These are phyloP conservation scores for Hericium alpestre DNA, from an alignment of 768 basidiomycete genomes.

Conservation along the genomic window DNA sequence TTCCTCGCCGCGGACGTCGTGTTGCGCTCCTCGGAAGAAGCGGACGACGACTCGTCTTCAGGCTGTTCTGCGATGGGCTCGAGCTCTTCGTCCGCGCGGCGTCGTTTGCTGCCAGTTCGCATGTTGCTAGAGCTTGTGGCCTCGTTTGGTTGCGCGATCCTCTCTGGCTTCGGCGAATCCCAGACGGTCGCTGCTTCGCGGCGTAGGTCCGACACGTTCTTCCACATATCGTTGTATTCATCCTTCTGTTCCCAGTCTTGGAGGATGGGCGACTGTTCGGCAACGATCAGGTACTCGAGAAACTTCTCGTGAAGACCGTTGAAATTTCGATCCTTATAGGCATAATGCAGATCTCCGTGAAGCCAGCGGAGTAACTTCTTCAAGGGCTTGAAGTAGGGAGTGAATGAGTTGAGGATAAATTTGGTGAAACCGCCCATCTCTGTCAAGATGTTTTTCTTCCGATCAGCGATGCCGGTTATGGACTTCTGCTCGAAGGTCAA, in stretches of 20 bases:
- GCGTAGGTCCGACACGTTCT: too few species aligned
- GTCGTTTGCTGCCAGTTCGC: too few species aligned
- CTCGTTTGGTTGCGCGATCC: too few species aligned
- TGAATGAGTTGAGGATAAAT: background rate
- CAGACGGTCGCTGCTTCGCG: too few species aligned
- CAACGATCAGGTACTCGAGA: background rate
- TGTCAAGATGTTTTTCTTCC: background rate
- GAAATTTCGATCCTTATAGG: background rate
- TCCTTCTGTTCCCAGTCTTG: background rate
- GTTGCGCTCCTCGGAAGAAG: too few species aligned
- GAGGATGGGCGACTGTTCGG: background rate
- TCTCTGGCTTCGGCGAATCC: too few species aligned
- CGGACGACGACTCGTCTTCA: too few species aligned
- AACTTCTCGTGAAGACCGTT: background rate
- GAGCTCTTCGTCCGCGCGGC: too few species aligned
- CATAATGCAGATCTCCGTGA: background rate
- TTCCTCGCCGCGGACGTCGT: too few species aligned
- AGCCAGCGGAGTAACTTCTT: background rate
- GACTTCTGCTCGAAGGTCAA: background rate
- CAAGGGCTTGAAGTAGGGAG: background rate
- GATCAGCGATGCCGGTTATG: background rate
- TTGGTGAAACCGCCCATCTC: background rate
- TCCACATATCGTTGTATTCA: too few species aligned
- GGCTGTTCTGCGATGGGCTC: too few species aligned
- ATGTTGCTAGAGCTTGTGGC: too few species aligned